phyloP scores from a whole-genome alignment of 352 stramenopile genomes.

The Blastocystis sp. region DNA sequence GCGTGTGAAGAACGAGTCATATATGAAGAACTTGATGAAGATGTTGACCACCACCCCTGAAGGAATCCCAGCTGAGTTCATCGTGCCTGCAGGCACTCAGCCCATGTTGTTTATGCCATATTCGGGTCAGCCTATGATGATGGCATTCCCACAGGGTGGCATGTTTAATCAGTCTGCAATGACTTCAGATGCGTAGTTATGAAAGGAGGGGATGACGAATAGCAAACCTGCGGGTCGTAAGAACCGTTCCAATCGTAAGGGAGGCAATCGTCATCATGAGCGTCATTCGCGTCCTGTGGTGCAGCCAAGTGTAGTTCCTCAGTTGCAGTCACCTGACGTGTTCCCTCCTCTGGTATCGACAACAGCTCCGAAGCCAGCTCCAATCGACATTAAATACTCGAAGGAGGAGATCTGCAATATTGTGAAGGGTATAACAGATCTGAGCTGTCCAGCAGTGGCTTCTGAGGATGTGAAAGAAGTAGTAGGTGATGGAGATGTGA shows the following conservation, averaged over 20 bases:
- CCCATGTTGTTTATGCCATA: slow-evolving; percentile 22
- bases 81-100: slow-evolving; percentile 1
- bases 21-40: slow-evolving; percentile 54
- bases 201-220: neutral
- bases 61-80: slow-evolving; percentile 15
- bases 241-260: neutral
- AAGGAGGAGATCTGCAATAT: slow-evolving; percentile 33
- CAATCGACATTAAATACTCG: slow-evolving; percentile 5
- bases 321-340: slow-evolving; percentile 1
- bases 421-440: slow-evolving; percentile 32
- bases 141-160: neutral
- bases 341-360: slow-evolving; percentile 56
- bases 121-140: slow-evolving; percentile 20
- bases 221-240: neutral
- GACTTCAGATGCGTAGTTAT: neutral
- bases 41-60: neutral
- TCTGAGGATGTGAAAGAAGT: neutral
- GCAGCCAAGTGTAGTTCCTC: slow-evolving; percentile 13
- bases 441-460: neutral
- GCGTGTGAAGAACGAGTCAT: slow-evolving; percentile 54
- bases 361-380: neutral
- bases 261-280: neutral
- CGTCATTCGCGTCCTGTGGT: neutral
- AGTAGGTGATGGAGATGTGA: neutral
- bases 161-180: neutral